These are phyloP conservation scores for Hevea brasiliensis DNA, from an alignment of 345 rosid genomes.

Conservation along the genomic window DNA sequence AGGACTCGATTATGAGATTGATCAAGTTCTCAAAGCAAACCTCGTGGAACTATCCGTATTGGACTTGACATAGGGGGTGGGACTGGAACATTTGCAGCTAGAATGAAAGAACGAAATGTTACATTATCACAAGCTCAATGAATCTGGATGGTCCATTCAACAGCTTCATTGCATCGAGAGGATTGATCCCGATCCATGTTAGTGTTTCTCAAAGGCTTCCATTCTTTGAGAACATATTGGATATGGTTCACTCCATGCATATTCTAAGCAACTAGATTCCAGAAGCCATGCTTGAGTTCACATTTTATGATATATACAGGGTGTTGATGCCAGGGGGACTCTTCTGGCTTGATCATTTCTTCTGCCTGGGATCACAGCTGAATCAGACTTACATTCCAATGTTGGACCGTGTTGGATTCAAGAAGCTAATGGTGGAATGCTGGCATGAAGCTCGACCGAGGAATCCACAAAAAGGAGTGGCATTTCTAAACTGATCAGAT, in stretches of 20 bases:
- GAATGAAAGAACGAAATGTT: conserved; percentile 55
- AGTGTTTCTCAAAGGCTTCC: conserved; percentile 55
- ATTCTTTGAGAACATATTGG: conserved; percentile 54
- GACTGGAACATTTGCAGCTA: conserved; percentile 52
- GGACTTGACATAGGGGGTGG: conserved; percentile 58
- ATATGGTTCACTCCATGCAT: conserved; percentile 55
- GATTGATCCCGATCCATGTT: conserved; percentile 44
- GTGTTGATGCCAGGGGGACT: conserved; percentile 58
- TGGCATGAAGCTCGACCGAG: conserved; percentile 39
- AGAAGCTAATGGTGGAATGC: conserved; percentile 46
- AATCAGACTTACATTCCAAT: conserved; percentile 43
- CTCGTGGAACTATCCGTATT: conserved; percentile 33
- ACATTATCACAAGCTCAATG: conserved; percentile 49
- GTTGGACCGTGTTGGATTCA: conserved; percentile 42
- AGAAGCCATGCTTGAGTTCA: conserved; percentile 45
- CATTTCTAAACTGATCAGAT: conserved; percentile 43
- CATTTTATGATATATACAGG: conserved; percentile 44
- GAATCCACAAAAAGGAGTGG: conserved; percentile 38
- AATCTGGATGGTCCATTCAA: conserved; percentile 58
- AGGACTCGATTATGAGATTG: conserved; percentile 42
- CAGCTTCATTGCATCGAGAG: conserved; percentile 52
- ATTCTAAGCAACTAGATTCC: conserved; percentile 52
- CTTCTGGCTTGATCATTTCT: conserved; percentile 57
- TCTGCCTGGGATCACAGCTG: conserved; percentile 48
- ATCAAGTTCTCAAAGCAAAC: conserved; percentile 35